phyloP scores from a whole-genome alignment of 495 filamentous ascomycete genomes.

The Penicillium turbatum region DNA sequence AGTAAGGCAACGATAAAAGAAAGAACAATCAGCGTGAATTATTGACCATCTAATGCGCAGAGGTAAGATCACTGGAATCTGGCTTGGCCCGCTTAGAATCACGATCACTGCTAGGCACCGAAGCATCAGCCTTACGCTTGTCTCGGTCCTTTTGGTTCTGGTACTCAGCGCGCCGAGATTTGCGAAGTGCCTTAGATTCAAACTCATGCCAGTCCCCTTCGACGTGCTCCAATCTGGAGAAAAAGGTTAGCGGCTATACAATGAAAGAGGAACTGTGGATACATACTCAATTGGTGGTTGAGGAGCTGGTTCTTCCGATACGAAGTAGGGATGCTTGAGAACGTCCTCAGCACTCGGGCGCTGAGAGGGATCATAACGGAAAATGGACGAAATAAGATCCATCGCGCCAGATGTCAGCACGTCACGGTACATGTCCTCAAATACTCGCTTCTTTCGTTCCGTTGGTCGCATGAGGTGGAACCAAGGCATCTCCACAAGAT shows the following conservation, averaged over 20 bases:
- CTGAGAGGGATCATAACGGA: slow-evolving; percentile 80
- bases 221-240: slow-evolving; percentile 67
- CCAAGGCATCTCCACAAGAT: slow-evolving; percentile 89
- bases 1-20: slow-evolving; percentile 7
- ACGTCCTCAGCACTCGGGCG: slow-evolving; percentile 83
- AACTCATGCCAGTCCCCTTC: slow-evolving; percentile 99
- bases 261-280: not conserved
- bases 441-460: slow-evolving; percentile 69
- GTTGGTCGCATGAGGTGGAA: slow-evolving; percentile 81
- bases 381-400: slow-evolving; percentile 75
- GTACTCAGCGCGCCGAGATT: slow-evolving; percentile 57
- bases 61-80: slow-evolving; percentile 14
- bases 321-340: slow-evolving; percentile 86
- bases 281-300: slow-evolving; percentile 80
- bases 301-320: slow-evolving; percentile 71
- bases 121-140: slow-evolving; percentile 41
- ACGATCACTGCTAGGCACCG: slow-evolving; percentile 32
- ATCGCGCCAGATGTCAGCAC: slow-evolving; percentile 71
- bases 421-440: slow-evolving; percentile 76
- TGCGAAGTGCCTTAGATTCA: slow-evolving; percentile 91
- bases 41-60: not conserved
- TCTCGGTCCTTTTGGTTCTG: slow-evolving; percentile 52
- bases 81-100: slow-evolving; percentile 37
- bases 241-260: slow-evolving; percentile 12
- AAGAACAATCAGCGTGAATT: not conserved